These are phyloP conservation scores for Vachellia pachyceras DNA, from an alignment of 306 rosid species.

Conservation along the genomic window DNA sequence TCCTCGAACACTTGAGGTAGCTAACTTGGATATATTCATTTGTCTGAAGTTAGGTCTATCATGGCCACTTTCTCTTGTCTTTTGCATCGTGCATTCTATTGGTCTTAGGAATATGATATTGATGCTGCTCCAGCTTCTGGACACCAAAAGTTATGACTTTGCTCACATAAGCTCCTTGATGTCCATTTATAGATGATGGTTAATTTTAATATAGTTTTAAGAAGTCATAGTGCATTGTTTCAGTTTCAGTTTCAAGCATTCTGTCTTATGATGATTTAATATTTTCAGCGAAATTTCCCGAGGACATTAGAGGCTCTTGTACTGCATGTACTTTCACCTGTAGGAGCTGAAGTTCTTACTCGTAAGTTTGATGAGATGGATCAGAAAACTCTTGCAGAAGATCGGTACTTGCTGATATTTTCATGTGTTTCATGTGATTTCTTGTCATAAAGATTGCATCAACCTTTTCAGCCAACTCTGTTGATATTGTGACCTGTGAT, in stretches of 20 bases:
- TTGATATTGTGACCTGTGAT: conserved; percentile 28
- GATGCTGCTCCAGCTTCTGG: conserved; percentile 29
- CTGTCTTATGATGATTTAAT: conserved; percentile 30
- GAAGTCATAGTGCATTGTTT: conserved; percentile 1
- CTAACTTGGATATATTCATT: conserved; percentile 28
- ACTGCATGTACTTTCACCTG: conserved; percentile 84
- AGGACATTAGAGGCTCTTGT: conserved; percentile 94
- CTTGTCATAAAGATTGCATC: conserved; percentile 39
- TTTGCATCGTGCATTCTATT: conserved; percentile 17
- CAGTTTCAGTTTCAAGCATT: conserved; percentile 36
- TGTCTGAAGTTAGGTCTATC: conserved; percentile 14
- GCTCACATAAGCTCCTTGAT: conserved; percentile 18
- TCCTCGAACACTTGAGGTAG: conserved; percentile 26
- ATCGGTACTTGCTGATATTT: conserved; percentile 61
- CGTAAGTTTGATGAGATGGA: conserved; percentile 92
- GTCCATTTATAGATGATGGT: conserved; percentile 22
- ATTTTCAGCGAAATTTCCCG: conserved; percentile 74
- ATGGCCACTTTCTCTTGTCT: conserved; percentile 21
- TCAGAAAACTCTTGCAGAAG: conserved; percentile 62
- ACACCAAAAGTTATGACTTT: conserved; percentile 14
- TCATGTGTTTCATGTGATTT: conserved; percentile 28
- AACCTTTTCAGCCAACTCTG: conserved; percentile 29
- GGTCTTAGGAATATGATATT: conserved; percentile 22
- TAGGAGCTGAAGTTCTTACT: conserved; percentile 89
- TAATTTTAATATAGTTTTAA: conserved; percentile 27